These are phyloP conservation scores for Akebia trifoliata DNA, from an alignment of 164 flowering plant species.

Conservation along the genomic window DNA sequence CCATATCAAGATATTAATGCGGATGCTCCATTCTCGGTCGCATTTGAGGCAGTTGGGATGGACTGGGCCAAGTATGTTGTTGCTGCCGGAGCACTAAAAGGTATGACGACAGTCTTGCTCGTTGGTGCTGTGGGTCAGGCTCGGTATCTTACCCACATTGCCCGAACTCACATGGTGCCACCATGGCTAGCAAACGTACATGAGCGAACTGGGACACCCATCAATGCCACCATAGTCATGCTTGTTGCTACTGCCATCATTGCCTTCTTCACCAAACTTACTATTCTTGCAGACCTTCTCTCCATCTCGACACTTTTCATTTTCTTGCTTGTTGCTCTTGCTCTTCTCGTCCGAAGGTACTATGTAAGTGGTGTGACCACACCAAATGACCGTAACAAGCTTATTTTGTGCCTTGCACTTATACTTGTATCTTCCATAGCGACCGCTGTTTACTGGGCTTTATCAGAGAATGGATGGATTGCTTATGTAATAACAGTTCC, in stretches of 20 bases:
- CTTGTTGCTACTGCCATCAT: constrained; percentile 39
- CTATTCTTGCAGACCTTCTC: constrained; percentile 46
- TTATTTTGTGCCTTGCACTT: constrained; percentile 23
- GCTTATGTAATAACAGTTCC: constrained; percentile 32
- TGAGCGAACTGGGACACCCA: constrained; percentile 52
- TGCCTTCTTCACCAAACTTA: constrained; percentile 57
- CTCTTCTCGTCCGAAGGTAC: constrained; percentile 61
- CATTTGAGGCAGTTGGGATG: constrained; percentile 48
- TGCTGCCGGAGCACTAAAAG: constrained; percentile 56
- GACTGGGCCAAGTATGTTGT: constrained; percentile 66
- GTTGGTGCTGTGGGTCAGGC: constrained; percentile 66
- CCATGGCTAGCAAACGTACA: constrained; percentile 56
- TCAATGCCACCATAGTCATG: constrained; percentile 61
- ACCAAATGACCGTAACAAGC: constrained; percentile 24
- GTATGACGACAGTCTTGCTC: constrained; percentile 66
- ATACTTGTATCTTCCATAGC: constrained; percentile 48
- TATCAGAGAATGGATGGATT: constrained; percentile 29
- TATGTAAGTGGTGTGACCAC: constrained; percentile 48
- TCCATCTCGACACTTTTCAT: constrained; percentile 70
- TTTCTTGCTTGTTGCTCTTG: constrained; percentile 58
- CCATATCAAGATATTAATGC: constrained; percentile 25
- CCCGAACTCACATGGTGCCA: constrained; percentile 69
- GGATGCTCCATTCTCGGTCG: constrained; percentile 56
- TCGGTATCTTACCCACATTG: constrained; percentile 76
- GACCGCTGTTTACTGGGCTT: constrained; percentile 42